Percentiles rank a stretch among this genome's conserved stretches.
phyloP scores from a whole-genome alignment of 441 rosid genomes.

The Gossypium trilobum region DNA sequence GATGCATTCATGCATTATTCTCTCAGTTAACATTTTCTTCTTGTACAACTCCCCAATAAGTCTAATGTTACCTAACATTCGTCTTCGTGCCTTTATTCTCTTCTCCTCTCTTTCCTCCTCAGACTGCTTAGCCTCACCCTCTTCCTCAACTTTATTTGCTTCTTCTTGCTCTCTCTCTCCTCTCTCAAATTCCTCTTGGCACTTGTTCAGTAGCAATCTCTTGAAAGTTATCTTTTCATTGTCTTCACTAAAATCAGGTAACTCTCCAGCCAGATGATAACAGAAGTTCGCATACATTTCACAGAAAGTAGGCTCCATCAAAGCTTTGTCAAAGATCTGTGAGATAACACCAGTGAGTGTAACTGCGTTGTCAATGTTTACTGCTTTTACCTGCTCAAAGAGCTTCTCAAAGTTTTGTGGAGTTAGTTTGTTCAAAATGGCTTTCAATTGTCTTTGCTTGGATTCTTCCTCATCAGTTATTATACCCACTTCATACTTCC shows the following conservation, averaged over 20 bases:
- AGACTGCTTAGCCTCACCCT: conserved; percentile 25
- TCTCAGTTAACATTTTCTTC: conserved; percentile 73
- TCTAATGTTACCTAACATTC: conserved; percentile 92
- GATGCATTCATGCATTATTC: conserved; percentile 89
- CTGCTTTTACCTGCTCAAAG: conserved; percentile 78
- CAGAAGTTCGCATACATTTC: conserved; percentile 97
- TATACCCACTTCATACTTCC: conserved; percentile 75
- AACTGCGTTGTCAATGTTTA: conserved; percentile 61
- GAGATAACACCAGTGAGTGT: conserved; percentile 77
- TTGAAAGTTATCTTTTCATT: conserved; percentile 70
- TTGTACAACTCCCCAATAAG: conserved; percentile 93
- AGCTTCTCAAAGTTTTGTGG: conserved; percentile 92
- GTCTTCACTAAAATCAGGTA: conserved; percentile 61
- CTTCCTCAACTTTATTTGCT: conserved; percentile 2
- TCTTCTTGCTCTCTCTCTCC: conserved; percentile 5
- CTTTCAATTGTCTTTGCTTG: conserved; percentile 78
- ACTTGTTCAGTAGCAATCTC: conserved; percentile 77
- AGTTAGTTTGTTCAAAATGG: conserved; percentile 82
- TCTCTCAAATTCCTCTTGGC: conserved; percentile 81
- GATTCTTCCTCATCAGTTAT: conserved; percentile 66
- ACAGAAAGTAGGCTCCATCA: conserved; percentile 95
- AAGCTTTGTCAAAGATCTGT: conserved; percentile 94
- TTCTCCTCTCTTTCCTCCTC: conserved; percentile 78
- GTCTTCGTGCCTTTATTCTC: conserved; percentile 74
- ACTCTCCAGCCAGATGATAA: conserved; percentile 51